Percentiles rank a stretch among this genome's conserved stretches.
Conservation (phyloP, 2,329 filamentous ascomycete species). For the Graphilbum sp. region DNA sequence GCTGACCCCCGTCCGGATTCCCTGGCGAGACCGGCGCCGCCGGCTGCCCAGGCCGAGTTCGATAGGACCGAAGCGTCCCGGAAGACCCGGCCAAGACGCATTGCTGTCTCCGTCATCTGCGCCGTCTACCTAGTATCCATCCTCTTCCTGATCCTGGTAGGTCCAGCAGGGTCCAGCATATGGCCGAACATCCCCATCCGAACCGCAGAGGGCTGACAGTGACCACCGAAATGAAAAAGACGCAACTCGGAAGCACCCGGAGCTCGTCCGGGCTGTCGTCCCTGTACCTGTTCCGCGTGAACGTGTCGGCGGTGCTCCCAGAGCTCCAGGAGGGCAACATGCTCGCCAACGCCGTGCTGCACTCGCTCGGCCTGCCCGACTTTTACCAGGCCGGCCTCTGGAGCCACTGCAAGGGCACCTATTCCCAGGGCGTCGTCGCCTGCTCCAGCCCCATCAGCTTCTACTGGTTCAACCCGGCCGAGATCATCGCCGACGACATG, state of each 20-base stretch:
- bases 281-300: constrained; percentile 73
- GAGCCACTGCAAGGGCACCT: constrained; percentile 74
- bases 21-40: too few species aligned
- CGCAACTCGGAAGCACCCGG: constrained; percentile 50
- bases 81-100: neutral
- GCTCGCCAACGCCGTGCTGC: constrained; percentile 75
- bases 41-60: too few species aligned
- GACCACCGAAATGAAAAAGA: neutral
- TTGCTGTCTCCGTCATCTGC: neutral
- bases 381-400: constrained; percentile 89
- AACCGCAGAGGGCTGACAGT: too few species aligned
- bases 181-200: too few species aligned
- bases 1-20: too few species aligned
- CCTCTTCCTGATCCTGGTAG: neutral
- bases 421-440: constrained; percentile 47
- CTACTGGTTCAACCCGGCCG: constrained; percentile 86
- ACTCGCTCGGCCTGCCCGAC: constrained; percentile 75
- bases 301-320: constrained; percentile 69
- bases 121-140: neutral
- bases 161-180: too few species aligned
- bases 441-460: constrained; percentile 56
- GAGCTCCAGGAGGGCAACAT: constrained; percentile 52
- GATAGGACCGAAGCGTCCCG: too few species aligned
- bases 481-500: constrained; percentile 64
- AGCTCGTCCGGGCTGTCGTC: constrained; percentile 43